A percentile compares a stretch with the other conserved stretches of the same genome.
phyloP scores from a whole-genome alignment of 1,284 basidiomycete genomes.

The Rhodotorula sp. region DNA sequence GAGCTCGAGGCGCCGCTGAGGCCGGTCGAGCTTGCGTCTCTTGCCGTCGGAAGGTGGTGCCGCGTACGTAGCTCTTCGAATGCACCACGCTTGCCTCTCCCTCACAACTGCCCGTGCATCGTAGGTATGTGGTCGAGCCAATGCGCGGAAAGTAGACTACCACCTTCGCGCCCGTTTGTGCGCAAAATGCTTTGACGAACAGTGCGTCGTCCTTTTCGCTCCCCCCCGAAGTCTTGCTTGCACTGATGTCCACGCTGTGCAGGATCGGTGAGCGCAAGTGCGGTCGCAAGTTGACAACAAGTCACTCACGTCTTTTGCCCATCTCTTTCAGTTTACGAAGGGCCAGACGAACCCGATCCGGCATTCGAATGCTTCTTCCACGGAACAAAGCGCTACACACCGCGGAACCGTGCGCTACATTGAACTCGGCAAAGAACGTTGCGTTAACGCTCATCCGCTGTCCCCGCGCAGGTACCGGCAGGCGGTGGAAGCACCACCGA shows the following conservation, averaged over 20 bases:
- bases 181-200: slow-evolving; percentile 18
- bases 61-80: background rate
- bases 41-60: slow-evolving; percentile 14
- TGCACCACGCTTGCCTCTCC: background rate
- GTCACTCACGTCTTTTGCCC: background rate
- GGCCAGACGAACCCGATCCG: slow-evolving; percentile 35
- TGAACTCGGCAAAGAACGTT: no score
- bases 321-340: slow-evolving; percentile 26
- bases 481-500: slow-evolving; percentile 15
- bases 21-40: slow-evolving; percentile 11
- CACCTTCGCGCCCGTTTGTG: slow-evolving; percentile 22
- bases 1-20: slow-evolving; percentile 14
- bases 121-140: slow-evolving; percentile 22
- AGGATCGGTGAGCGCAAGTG: no score
- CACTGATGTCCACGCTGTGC: no score
- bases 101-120: background rate
- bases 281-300: no score
- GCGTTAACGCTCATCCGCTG: background rate
- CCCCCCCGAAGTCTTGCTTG: background rate
- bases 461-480: slow-evolving; percentile 5
- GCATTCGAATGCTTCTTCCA: slow-evolving; percentile 25
- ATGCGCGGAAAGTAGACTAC: slow-evolving; percentile 18
- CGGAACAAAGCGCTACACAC: slow-evolving; percentile 33
- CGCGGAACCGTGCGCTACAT: slow-evolving; percentile 19
- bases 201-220: slow-evolving; percentile 6